phyloP scores from a whole-genome alignment of 1,284 basidiomycete genomes.

The Cutaneotrichosporon sp. region DNA sequence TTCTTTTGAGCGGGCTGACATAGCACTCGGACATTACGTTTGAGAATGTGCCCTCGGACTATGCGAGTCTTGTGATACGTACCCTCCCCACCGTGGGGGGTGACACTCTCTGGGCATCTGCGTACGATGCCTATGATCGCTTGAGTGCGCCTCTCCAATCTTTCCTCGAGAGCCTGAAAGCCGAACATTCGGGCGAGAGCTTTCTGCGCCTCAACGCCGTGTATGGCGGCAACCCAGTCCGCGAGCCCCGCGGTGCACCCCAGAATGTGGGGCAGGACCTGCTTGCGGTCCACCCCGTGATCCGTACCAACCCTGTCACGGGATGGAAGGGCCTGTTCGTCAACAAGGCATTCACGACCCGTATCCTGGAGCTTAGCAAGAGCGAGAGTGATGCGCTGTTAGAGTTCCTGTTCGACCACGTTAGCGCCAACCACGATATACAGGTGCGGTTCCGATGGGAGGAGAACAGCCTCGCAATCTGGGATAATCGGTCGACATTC shows the following conservation, averaged over 20 bases:
- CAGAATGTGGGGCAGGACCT: slow-evolving; percentile 63
- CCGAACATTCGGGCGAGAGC: slow-evolving; percentile 59
- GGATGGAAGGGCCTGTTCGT: slow-evolving; percentile 77
- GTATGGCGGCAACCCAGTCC: slow-evolving; percentile 11
- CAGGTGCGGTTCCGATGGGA: slow-evolving; percentile 61
- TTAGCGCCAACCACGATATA: slow-evolving; percentile 61
- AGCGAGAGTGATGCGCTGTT: slow-evolving; percentile 58
- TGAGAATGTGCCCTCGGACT: slow-evolving; percentile 65
- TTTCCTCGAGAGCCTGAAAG: slow-evolving; percentile 62
- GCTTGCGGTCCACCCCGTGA: slow-evolving; percentile 62
- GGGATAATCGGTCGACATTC: slow-evolving; percentile 50
- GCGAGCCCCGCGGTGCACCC: slow-evolving; percentile 57
- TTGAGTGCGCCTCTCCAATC: slow-evolving; percentile 60
- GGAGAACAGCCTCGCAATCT: slow-evolving; percentile 49
- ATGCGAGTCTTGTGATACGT: slow-evolving; percentile 61
- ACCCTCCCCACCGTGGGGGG: slow-evolving; percentile 58
- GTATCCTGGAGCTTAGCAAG: slow-evolving; percentile 62
- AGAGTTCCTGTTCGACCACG: slow-evolving; percentile 53
- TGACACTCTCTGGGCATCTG: slow-evolving; percentile 56
- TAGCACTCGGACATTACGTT: slow-evolving; percentile 63
- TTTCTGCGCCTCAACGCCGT: slow-evolving; percentile 55
- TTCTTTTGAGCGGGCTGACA: slow-evolving; percentile 1
- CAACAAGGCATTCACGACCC: slow-evolving; percentile 63
- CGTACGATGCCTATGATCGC: slow-evolving; percentile 65
- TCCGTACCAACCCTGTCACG: slow-evolving; percentile 59